A percentile compares a stretch with the other conserved stretches of the same genome.
phyloP scores from a whole-genome alignment of 352 stramenopile species.

The Globisporangium emineosum region DNA sequence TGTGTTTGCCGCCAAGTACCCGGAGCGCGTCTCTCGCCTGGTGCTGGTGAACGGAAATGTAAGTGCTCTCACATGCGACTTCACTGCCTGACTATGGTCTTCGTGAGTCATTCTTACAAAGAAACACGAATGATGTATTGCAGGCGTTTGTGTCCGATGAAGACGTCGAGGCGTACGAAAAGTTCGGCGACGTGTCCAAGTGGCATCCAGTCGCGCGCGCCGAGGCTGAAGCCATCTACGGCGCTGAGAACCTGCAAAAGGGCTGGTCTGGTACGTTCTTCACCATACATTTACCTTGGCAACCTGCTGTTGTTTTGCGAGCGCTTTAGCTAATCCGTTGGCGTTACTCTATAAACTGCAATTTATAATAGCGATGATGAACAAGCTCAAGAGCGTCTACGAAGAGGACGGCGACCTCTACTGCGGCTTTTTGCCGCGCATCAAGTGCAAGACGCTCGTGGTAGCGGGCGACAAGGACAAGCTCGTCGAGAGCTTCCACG shows the following conservation, averaged over 20 bases:
- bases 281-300: no score
- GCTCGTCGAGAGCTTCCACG: conserved; percentile 63
- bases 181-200: conserved; percentile 43
- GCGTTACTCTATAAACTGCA: not conserved
- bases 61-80: no score
- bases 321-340: not conserved
- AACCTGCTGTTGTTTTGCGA: no score
- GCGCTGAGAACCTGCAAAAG: conserved; percentile 43
- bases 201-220: conserved; percentile 53
- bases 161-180: conserved; percentile 57
- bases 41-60: conserved; percentile 82
- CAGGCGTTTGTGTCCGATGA: conserved; percentile 76
- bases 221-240: conserved; percentile 50
- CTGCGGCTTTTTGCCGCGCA: conserved; percentile 56
- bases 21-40: conserved; percentile 63
- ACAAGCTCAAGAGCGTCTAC: conserved; percentile 44
- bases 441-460: conserved; percentile 86
- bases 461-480: conserved; percentile 59
- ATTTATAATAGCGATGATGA: conserved; percentile 39
- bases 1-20: conserved; percentile 64
- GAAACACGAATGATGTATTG: not conserved
- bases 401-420: conserved; percentile 68
- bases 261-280: conserved; percentile 42
- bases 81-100: no score
- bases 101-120: not conserved